Base-by-base conservation (phyloP, 2,329 filamentous ascomycete genomes). In the Stagonosporopsis vannaccii region DNA sequence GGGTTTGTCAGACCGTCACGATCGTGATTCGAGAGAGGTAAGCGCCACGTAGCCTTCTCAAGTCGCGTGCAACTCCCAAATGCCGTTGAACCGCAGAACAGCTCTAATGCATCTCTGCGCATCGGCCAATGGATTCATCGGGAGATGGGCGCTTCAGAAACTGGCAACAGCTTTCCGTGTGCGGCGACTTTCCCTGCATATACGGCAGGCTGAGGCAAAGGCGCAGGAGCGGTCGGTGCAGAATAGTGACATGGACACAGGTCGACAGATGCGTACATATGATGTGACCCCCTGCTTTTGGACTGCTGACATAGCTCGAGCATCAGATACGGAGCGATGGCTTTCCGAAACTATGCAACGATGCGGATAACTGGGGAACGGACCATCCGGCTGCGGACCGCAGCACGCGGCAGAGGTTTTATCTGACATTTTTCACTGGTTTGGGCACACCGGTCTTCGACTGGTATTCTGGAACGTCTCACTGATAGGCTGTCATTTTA, bases 41-140 rank as follows among this genome's bases (percentile, higher is more conserved):
- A 47, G 47, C 53, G 47, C 53, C 53, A 56, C 53, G 53, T 51
- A 56, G 41, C 30, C 41, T 44, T 17, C 9, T 42, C 17, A 28
- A 4, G 36, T 41, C 53, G 28, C 45, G 47, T 56, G 41, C 36
- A 50, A 50, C 44, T 50, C 7, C 33, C 17, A 13, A 17, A 50
- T 9, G 19, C 46, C 45, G 40, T 50, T 45, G n/a, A 39, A 17
- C 22, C 15, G 23, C 17, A 40, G 12, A 28, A 5, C 7, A 41
- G 23, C 17, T 30, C 50, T 46, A 51, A 28, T 42, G 36, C 36
- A 49, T 20, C 26, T 30, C 41, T 49, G 39, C 37, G 26, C n/a
- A 20, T 28, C 33, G 17, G 33, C 25, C n/a, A 28, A 35, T 46
- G 22, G 22, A 30, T 30, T 36, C 36, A 40, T 47, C 28, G 36